Conservation (phyloP, 257 asterid species). For the Ligustrum vulgare region DNA sequence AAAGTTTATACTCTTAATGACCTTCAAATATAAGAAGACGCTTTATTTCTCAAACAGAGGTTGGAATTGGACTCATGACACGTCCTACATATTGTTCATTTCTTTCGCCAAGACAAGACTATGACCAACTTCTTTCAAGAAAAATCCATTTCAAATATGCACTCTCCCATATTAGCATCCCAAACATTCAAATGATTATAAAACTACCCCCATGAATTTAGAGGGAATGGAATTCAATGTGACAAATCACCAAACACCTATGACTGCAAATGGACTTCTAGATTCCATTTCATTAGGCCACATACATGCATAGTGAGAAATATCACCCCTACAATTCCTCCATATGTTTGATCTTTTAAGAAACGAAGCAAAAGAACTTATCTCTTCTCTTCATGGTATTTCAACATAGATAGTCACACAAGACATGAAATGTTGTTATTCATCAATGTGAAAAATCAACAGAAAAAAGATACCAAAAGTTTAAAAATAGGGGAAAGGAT, state of each 20-base stretch:
- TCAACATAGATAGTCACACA: background rate
- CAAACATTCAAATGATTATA: background rate
- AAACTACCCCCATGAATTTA: background rate
- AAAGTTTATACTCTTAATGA: background rate
- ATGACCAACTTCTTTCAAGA: background rate
- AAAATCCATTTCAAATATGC: background rate
- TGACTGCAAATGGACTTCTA: no score
- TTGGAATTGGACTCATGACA: background rate
- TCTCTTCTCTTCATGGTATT: background rate
- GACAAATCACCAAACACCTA: background rate
- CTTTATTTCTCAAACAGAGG: background rate
- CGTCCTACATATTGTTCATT: background rate
- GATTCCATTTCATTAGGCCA: no score
- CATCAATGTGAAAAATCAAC: background rate
- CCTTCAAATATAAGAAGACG: background rate
- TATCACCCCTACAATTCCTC: background rate
- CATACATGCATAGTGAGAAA: no score
- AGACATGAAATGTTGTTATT: background rate
- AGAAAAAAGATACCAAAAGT: background rate
- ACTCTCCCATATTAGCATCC: background rate
- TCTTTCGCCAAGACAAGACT: background rate
- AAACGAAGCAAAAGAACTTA: background rate
- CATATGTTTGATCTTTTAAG: background rate
- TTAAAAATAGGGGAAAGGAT: background rate
- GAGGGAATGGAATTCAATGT: conserved; percentile 11